Percentiles rank a stretch among this genome's conserved stretches.
Evolutionary conservation across 805 yeast species (phyloP).

Genomic region (Metschnikowia baotianmanensis): DNA sequence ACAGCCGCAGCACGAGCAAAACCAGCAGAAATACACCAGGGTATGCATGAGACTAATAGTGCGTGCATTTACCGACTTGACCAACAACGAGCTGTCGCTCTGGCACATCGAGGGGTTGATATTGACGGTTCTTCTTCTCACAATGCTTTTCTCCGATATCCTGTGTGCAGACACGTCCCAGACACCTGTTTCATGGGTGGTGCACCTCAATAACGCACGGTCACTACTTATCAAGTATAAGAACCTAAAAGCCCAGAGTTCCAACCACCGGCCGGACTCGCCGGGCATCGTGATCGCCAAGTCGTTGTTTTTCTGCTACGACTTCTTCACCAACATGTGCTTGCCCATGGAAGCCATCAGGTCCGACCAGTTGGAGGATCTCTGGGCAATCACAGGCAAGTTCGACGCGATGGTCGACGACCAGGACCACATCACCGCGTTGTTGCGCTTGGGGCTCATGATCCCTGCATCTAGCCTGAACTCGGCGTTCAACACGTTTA

Average conservation of each 20-base stretch:
- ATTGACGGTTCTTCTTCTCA: constrained; percentile 25
- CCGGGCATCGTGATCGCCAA: constrained; percentile 20
- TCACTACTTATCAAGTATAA: constrained; percentile 24
- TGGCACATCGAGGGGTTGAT: constrained; percentile 27
- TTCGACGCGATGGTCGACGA: constrained; percentile 10
- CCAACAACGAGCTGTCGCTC: constrained; percentile 16
- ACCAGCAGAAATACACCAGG: constrained; percentile 18
- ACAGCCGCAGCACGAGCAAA: constrained; percentile 14
- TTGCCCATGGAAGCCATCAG: constrained; percentile 11
- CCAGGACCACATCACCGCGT: constrained; percentile 10
- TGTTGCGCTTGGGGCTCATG: constrained; percentile 14
- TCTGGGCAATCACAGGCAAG: constrained; percentile 8
- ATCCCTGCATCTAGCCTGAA: constrained; percentile 14
- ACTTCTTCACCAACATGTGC: constrained; percentile 20
- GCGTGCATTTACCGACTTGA: constrained; percentile 19
- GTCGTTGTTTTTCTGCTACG: constrained; percentile 19
- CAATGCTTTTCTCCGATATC: constrained; percentile 25
- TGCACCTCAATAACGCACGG: constrained; percentile 28
- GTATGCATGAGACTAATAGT: constrained; percentile 21
- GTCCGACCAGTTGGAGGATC: constrained; percentile 12
- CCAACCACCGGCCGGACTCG: constrained; percentile 17
- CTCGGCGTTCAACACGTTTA: constrained; percentile 17
- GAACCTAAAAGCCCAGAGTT: constrained; percentile 15
- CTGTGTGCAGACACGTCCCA: constrained; percentile 13
- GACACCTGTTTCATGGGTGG: constrained; percentile 23